Evolutionary conservation across 1,284 basidiomycete species (phyloP), one percentile per base, ranked within the genome.

Genomic region (Rhodotorula sp.): DNA sequence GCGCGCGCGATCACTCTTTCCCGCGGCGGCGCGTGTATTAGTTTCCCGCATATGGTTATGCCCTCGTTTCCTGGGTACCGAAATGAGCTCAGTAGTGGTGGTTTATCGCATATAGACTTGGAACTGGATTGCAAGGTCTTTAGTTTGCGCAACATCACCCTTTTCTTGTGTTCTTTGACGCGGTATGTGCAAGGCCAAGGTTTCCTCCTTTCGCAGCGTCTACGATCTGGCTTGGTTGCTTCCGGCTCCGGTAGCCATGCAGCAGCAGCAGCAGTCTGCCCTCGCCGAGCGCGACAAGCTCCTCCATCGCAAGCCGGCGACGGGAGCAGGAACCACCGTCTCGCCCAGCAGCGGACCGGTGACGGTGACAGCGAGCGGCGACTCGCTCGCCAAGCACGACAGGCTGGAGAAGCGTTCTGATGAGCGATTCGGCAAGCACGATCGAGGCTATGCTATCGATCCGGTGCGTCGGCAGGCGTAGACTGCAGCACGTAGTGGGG

Each of bases 371-470:
- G 8, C 49, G 3, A 23, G 7, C 52, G 38, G 23, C 26, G 54
- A 56, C 62, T 23, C 64, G 10, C 38, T 38, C 54, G 62, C 55
- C 5, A 52, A n/a, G 47, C 60, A 63, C 28, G 60, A 66, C 6
- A 45, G 70, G 18, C 68, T 64, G 47, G 71, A 73, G 66, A 73
- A 73, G 63, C 65, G 71, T 19, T 49, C 49, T 8, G 71, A 73
- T 38, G 71, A 73, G 56, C 66, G 66, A 57, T 48, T 21, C 23
- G 28, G 5, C 45, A 31, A 38, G 45, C 12, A 16, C 14, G 48
- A 23, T 12, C 57, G 47, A 49, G 55, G 66, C 2, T 73, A 62
- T 52, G 28, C 67, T 6, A 50, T 73, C 60, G 71, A 70, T 60
- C 57, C 62, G 43, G 71, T 73, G 18, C 47, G 71, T 59, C 38